Evolutionary conservation across 2,329 filamentous ascomycete genomes (phyloP).

Genomic region (Penicillium sp.): DNA sequence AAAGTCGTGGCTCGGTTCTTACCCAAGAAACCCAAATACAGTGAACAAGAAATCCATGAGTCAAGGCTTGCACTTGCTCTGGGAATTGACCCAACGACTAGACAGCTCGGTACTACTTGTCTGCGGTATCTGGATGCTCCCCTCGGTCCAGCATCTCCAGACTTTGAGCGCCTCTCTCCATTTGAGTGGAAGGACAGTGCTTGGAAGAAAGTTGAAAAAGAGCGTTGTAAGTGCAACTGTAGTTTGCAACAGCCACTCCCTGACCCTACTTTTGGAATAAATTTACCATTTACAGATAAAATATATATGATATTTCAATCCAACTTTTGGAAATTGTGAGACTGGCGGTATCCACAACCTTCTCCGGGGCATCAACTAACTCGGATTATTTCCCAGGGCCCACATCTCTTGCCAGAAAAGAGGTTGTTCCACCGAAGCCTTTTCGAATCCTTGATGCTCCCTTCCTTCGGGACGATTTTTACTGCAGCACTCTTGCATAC

Average conservation of each 20-base stretch:
- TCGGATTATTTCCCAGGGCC: conserved; percentile 25
- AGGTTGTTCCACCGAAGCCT: conserved; percentile 67
- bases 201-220: conserved; percentile 37
- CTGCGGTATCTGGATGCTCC: conserved; percentile 21
- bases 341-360: not conserved
- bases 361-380: conserved; percentile 16
- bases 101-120: conserved; percentile 63
- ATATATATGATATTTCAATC: conserved; percentile 6
- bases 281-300: conserved; percentile 5
- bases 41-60: conserved; percentile 68
- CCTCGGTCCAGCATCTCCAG: conserved; percentile 26
- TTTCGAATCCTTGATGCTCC: conserved; percentile 91
- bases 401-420: conserved; percentile 18
- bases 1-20: conserved; percentile 59
- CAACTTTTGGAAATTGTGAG: conserved; percentile 3
- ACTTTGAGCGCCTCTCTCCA: conserved; percentile 34
- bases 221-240: conserved; percentile 34
- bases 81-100: conserved; percentile 68
- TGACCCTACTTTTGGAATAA: not conserved
- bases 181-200: conserved; percentile 43
- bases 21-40: conserved; percentile 51
- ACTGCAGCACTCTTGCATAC: conserved; percentile 88
- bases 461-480: conserved; percentile 88
- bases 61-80: conserved; percentile 76
- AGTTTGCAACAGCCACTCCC: not conserved